Evolutionary conservation across 108 stramenopile genomes (phyloP).

Genomic region (Conticribra weissflogii): DNA sequence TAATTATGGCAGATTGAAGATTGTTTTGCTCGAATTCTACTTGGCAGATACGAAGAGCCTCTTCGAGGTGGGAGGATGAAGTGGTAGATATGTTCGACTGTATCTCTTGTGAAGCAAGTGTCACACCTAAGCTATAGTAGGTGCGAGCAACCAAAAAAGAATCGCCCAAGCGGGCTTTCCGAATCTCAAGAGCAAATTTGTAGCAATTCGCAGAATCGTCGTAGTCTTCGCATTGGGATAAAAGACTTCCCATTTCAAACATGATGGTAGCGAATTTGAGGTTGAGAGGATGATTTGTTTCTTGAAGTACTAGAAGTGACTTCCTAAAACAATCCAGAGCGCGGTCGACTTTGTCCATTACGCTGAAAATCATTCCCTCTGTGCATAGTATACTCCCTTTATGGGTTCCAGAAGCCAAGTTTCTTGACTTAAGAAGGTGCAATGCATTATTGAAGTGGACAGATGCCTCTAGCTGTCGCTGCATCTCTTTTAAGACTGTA

Average conservation of each 20-base stretch:
- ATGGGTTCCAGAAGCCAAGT: not conserved
- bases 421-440: constrained; percentile 17
- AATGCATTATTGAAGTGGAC: constrained; percentile 43
- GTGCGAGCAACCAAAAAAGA: constrained; percentile 45
- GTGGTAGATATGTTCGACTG: not conserved
- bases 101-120: constrained; percentile 36
- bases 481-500: constrained; percentile 67
- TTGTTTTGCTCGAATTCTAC: constrained; percentile 24
- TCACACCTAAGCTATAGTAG: constrained; percentile 51
- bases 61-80: constrained; percentile 35
- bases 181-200: constrained; percentile 35
- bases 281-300: constrained; percentile 12
- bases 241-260: constrained; percentile 44
- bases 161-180: constrained; percentile 32
- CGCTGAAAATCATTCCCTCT: constrained; percentile 50
- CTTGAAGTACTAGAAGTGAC: constrained; percentile 17
- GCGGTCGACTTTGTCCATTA: constrained; percentile 18
- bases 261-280: constrained; percentile 40
- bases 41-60: constrained; percentile 37
- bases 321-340: constrained; percentile 36
- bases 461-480: constrained; percentile 53
- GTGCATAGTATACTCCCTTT: constrained; percentile 33
- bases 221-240: constrained; percentile 26
- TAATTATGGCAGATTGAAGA: constrained; percentile 36
- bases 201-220: constrained; percentile 29